phyloP scores from a whole-genome alignment of 2,329 filamentous ascomycete genomes.

The Neofusicoccum cordaticola region DNA sequence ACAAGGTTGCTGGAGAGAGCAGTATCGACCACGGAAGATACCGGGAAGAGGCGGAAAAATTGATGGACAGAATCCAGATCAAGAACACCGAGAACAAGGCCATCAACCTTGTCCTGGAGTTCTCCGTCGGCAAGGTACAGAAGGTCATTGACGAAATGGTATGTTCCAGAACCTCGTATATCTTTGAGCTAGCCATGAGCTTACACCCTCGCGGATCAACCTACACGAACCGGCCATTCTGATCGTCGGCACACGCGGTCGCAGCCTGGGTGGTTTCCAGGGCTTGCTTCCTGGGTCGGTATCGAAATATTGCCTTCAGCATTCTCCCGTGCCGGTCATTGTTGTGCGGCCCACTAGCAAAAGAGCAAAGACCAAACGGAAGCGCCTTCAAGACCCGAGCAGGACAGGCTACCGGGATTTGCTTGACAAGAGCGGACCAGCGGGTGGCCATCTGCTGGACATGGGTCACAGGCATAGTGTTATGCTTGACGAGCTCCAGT shows the following conservation, averaged over 20 bases:
- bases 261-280: constrained; percentile 81
- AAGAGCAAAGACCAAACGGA: constrained; percentile 84
- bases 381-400: constrained; percentile 72
- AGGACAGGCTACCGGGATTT: constrained; percentile 77
- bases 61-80: constrained; percentile 72
- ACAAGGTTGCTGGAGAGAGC: constrained; percentile 62
- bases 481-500: constrained; percentile 33
- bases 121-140: constrained; percentile 84
- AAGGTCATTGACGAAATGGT: constrained; percentile 89
- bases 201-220: constrained; percentile 63
- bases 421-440: constrained; percentile 60
- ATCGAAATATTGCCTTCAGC: constrained; percentile 91
- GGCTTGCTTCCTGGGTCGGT: constrained; percentile 84
- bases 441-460: constrained; percentile 54
- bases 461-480: constrained; percentile 47
- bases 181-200: constrained; percentile 13
- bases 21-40: constrained; percentile 67
- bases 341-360: constrained; percentile 86
- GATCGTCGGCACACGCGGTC: constrained; percentile 82
- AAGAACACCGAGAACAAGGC: constrained; percentile 82
- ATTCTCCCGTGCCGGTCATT: constrained; percentile 88
- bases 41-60: constrained; percentile 68
- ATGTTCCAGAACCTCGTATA: constrained; percentile 36
- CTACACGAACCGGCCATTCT: constrained; percentile 90
- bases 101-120: constrained; percentile 81